phyloP scores from a whole-genome alignment of 2,329 filamentous ascomycete genomes.

The Cercospora beticola region DNA sequence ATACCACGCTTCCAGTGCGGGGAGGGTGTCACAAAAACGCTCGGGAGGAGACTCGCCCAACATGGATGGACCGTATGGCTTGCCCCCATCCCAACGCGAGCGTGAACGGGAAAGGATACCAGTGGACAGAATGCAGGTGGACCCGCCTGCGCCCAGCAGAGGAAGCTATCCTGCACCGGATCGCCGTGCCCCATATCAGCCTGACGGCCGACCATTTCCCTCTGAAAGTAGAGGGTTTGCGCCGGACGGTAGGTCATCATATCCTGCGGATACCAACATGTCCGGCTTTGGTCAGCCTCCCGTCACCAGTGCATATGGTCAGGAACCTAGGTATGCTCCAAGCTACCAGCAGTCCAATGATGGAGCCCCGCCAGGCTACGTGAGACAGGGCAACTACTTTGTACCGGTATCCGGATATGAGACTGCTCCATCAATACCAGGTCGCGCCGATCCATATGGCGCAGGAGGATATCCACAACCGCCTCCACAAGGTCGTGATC shows the following conservation, averaged over 20 bases:
- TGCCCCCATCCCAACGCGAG: slow-evolving; percentile 21
- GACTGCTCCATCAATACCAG: slow-evolving; percentile 26
- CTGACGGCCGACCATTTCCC: slow-evolving; percentile 29
- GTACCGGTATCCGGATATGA: slow-evolving; percentile 36
- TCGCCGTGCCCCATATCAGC: slow-evolving; percentile 26
- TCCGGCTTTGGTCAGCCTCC: slow-evolving; percentile 30
- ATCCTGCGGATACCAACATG: slow-evolving; percentile 30
- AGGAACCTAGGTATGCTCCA: slow-evolving; percentile 36
- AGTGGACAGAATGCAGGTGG: slow-evolving; percentile 34
- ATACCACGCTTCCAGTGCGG: slow-evolving; percentile 46
- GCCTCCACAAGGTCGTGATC: slow-evolving; percentile 27
- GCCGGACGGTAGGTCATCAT: slow-evolving; percentile 29
- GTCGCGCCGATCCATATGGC: slow-evolving; percentile 32
- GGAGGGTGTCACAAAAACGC: slow-evolving; percentile 44
- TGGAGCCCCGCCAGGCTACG: slow-evolving; percentile 37
- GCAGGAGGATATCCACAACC: slow-evolving; percentile 25
- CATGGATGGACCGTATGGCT: slow-evolving; percentile 35
- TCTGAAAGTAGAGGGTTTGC: slow-evolving; percentile 28
- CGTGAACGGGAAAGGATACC: slow-evolving; percentile 26
- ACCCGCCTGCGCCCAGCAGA: slow-evolving; percentile 30
- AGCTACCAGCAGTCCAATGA: slow-evolving; percentile 29
- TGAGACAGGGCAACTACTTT: slow-evolving; percentile 37
- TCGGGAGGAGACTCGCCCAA: slow-evolving; percentile 40
- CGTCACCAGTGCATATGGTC: slow-evolving; percentile 29
- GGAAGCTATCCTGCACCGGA: slow-evolving; percentile 26